These are phyloP conservation scores for Tetradesmus obliquus DNA, from an alignment of 139 green algal genomes.

Conservation along the genomic window DNA sequence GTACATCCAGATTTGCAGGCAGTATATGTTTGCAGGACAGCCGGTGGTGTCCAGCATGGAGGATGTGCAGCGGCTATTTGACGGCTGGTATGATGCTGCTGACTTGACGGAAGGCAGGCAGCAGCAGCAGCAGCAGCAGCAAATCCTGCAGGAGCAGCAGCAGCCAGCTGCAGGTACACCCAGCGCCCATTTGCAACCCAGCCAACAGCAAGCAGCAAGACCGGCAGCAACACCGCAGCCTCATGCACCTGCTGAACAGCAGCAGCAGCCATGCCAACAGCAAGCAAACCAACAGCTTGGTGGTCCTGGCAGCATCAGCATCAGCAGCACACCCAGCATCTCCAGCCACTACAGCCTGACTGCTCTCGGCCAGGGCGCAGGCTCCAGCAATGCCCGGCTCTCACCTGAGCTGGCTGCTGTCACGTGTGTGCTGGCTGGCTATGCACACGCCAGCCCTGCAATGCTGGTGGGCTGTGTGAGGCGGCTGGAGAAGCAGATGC, in stretches of 20 bases:
- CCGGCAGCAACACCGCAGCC: not conserved
- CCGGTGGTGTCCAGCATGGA: conserved; percentile 23
- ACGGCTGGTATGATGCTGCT: conserved; percentile 25
- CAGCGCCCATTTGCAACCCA: not conserved
- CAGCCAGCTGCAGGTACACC: not conserved
- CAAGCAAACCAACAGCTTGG: not conserved
- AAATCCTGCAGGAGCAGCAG: not conserved
- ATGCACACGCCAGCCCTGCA: not conserved
- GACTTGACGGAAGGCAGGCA: not conserved
- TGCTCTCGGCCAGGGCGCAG: not conserved
- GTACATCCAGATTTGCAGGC: conserved; percentile 22
- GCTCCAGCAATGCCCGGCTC: not conserved
- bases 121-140: not conserved
- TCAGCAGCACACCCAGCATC: not conserved
- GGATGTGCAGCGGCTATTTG: conserved; percentile 21
- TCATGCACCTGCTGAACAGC: not conserved
- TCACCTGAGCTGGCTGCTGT: conserved; percentile 18
- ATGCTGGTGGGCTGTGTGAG: not conserved
- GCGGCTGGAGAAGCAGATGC: conserved; percentile 25
- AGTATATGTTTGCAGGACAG: conserved; percentile 32
- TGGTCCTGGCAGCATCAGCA: not conserved
- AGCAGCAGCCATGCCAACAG: not conserved
- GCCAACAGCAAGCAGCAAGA: not conserved
- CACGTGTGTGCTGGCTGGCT: not conserved
- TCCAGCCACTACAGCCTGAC: not conserved